A percentile compares a stretch with the other conserved stretches of the same genome.
Evolutionary conservation across 805 yeast genomes (phyloP).

Genomic region (Ogataea allantospora): DNA sequence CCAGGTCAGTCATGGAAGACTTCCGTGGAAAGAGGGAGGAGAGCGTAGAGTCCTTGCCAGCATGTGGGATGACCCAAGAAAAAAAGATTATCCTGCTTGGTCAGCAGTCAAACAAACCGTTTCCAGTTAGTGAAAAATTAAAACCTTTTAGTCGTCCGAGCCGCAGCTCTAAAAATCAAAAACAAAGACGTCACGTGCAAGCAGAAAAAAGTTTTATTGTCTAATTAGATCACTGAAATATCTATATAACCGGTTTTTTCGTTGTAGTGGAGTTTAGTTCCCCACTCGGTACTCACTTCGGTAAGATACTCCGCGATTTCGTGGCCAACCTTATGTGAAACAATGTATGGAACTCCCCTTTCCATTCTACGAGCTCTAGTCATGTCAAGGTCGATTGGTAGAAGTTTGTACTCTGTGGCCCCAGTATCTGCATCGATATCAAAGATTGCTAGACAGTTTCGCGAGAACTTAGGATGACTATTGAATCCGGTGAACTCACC

Average conservation of each 20-base stretch:
- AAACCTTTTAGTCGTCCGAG: no score
- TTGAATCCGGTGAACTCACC: constrained; percentile 30
- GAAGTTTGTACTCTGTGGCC: constrained; percentile 17
- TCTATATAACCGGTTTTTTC: constrained; percentile 23
- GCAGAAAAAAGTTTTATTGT: neutral
- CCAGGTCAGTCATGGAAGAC: constrained; percentile 35
- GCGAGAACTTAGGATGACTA: constrained; percentile 26
- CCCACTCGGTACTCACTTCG: constrained; percentile 26
- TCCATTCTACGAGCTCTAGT: constrained; percentile 23
- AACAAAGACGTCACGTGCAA: constrained; percentile 1
- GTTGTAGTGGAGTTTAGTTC: constrained; percentile 24
- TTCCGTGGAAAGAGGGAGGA: constrained; percentile 30
- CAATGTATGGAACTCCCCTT: constrained; percentile 30
- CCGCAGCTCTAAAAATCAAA: no score
- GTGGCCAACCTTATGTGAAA: constrained; percentile 23
- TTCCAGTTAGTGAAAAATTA: no score
- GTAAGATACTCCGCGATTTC: constrained; percentile 26
- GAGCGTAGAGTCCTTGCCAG: constrained; percentile 32
- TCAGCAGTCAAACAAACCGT: no score
- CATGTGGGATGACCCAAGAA: constrained; percentile 32
- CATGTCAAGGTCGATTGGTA: constrained; percentile 29
- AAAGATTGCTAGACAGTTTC: constrained; percentile 27
- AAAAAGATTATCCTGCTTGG: constrained; percentile 6
- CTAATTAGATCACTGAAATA: neutral
- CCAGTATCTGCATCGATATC: constrained; percentile 16